phyloP scores from a whole-genome alignment of 23 red algal genomes.

The Gracilariopsis chorda region DNA sequence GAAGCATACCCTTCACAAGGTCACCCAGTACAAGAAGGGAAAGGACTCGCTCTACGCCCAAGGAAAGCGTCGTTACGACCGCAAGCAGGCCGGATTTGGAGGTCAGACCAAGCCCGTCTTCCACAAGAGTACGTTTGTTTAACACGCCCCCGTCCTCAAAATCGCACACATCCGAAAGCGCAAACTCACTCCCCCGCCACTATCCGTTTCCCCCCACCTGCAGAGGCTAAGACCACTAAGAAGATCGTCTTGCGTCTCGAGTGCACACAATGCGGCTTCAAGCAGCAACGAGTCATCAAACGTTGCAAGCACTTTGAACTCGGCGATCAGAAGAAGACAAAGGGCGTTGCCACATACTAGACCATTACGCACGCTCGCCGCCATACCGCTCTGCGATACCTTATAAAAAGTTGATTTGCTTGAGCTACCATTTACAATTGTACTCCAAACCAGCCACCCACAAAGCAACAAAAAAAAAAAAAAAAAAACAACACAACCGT shows the following conservation, averaged over 20 bases:
- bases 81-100: conserved; percentile 96
- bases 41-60: conserved; percentile 92
- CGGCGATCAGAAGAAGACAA: conserved; percentile 98
- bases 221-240: conserved; percentile 99
- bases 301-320: conserved; percentile 99
- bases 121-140: conserved; percentile 82
- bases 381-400: too few species aligned
- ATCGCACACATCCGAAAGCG: background rate
- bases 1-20: conserved; percentile 98
- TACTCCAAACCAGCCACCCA: too few species aligned
- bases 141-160: background rate
- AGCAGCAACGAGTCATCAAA: conserved; percentile 79
- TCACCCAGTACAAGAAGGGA: conserved; percentile 98
- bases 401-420: too few species aligned
- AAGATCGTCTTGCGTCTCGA: conserved; percentile 94
- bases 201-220: background rate
- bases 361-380: background rate
- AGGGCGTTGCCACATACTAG: conserved; percentile 90
- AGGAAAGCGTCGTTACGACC: conserved; percentile 97
- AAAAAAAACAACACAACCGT: too few species aligned
- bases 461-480: too few species aligned
- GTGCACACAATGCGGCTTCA: conserved; percentile 88
- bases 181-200: background rate
- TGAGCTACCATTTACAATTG: background rate
- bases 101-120: conserved; percentile 99